Base-by-base conservation (phyloP, 805 yeast genomes). In the Blastobotrys americana region DNA sequence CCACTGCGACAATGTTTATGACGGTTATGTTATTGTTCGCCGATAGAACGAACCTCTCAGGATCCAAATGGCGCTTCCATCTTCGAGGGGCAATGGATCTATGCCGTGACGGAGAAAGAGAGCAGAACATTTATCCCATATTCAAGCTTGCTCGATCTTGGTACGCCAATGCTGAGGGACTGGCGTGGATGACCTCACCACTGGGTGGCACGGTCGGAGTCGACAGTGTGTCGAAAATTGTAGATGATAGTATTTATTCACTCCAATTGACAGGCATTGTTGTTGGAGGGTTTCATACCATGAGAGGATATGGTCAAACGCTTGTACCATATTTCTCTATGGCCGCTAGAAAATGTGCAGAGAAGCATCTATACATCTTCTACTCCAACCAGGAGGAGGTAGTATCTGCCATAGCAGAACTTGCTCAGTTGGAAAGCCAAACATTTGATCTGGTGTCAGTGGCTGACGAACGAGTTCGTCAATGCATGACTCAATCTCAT, bases 181-280 rank as follows among this genome's bases (percentile, higher is more conserved):
- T 41, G 21, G 54, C 54, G 3, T 50, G 54, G 54, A 31, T 50
- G 6, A 48, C 54, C 4, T 40, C 52, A 6, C 52, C 54, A 5
- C 22, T 20, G 15, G 54, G 54, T 6, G 54, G 54, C 20, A 36
- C 46, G 10, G 27, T 47, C 15, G 42, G 43, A n/a, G 37, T 39
- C 3, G 43, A 41, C 15, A 35, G 25, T 6, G 46, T 43, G 10
- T 22, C 41, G 15, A 5, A 20, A 16, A 31, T 45, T 34, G 34
- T 50, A 17, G 51, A 50, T 36, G 54, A 50, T 27, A 10, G 49
- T 20, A 18, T 9, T 2, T 43, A 39, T 17, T 39, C 46, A 8
- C 28, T 15, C 18, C n/a, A 13, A 2, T 45, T 48, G n/a, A 39
- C 34, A 3, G 48, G 48, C 2, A 35, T 50, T 5, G 44, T 50